Evolutionary conservation across 768 basidiomycete genomes (phyloP).

Genomic region (Cyclocybe cylindracea): DNA sequence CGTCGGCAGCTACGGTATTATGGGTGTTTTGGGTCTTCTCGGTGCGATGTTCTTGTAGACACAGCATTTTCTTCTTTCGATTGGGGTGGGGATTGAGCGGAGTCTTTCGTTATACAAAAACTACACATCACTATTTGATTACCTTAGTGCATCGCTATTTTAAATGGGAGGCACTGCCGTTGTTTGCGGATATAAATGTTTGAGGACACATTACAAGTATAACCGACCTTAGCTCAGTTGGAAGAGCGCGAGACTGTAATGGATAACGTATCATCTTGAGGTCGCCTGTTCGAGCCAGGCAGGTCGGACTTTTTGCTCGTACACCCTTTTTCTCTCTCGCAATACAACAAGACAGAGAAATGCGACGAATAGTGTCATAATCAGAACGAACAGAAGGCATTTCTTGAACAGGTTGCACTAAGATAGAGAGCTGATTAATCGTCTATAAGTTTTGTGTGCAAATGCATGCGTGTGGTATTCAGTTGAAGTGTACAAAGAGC

Average conservation of each 20-base stretch:
- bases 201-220: too few species aligned
- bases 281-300: conserved; percentile 68
- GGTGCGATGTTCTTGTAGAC: conserved; percentile 21
- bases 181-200: too few species aligned
- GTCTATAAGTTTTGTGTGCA: not conserved
- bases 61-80: too few species aligned
- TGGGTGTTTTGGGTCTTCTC: conserved; percentile 18
- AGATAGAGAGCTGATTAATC: not conserved
- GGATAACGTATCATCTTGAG: conserved; percentile 41
- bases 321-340: not conserved
- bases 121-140: not conserved
- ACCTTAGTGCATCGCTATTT: too few species aligned
- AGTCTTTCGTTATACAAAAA: not conserved
- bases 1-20: conserved; percentile 16
- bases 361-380: not conserved
- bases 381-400: not conserved
- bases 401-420: not conserved
- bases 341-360: not conserved
- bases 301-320: conserved; percentile 41
- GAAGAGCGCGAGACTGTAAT: conserved; percentile 54
- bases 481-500: not conserved
- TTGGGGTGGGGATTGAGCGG: too few species aligned
- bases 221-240: conserved; percentile 52
- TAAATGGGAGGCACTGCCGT: too few species aligned
- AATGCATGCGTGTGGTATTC: not conserved